These are phyloP conservation scores for Trichoderma arundinaceum DNA, from an alignment of 2,329 filamentous ascomycete genomes.

Conservation along the genomic window DNA sequence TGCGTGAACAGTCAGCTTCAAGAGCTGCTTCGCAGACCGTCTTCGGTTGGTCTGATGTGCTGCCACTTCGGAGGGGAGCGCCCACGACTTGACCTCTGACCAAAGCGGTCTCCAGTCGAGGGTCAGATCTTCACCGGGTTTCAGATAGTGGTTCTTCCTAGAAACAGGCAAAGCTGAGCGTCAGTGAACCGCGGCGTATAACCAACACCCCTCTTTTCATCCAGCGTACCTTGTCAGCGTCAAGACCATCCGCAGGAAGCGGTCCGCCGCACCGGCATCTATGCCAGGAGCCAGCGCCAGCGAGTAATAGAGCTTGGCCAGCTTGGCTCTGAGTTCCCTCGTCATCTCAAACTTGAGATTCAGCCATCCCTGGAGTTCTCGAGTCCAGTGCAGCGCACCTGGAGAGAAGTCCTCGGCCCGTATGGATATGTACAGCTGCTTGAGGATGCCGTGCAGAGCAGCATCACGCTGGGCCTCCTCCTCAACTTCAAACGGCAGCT, in stretches of 20 bases:
- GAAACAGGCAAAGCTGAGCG: neutral
- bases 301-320: conserved; percentile 93
- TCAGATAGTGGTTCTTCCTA: conserved; percentile 94
- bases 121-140: conserved; percentile 84
- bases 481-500: conserved; percentile 89
- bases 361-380: conserved; percentile 93
- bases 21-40: conserved; percentile 67
- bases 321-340: conserved; percentile 77
- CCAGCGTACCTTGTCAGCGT: conserved; percentile 79
- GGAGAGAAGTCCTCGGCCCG: conserved; percentile 93
- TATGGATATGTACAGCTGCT: conserved; percentile 89
- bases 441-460: conserved; percentile 85
- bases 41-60: conserved; percentile 62
- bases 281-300: conserved; percentile 88
- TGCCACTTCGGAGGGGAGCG: conserved; percentile 83
- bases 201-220: no score
- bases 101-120: conserved; percentile 94
- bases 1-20: conserved; percentile 87
- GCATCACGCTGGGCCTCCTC: conserved; percentile 76
- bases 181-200: neutral
- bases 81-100: conserved; percentile 88
- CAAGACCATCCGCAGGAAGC: conserved; percentile 97
- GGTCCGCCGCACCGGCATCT: conserved; percentile 79
- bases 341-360: conserved; percentile 97
- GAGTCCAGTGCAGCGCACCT: conserved; percentile 94